Evolutionary conservation across 2,329 filamentous ascomycete species (phyloP), one percentile per base, ranked within the genome.

Genomic region (Fonsecaea monophora): DNA sequence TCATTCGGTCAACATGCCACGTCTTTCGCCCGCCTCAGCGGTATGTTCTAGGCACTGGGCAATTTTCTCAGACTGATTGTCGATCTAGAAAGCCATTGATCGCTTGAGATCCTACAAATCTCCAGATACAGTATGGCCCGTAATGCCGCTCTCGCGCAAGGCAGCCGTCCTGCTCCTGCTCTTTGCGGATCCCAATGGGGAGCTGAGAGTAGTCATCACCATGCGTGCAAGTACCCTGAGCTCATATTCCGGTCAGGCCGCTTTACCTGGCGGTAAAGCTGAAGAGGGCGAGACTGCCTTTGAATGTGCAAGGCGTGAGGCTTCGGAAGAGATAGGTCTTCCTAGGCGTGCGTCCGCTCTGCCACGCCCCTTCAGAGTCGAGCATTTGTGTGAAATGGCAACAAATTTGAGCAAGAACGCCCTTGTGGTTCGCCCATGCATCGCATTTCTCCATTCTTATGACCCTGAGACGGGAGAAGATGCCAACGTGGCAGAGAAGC

Each of bases 281-380:
- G 77, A 62, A 60, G 54, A 53, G 37, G 72, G 72, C 8, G 87
- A 90, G 76, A 84, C 82, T 1, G 80, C 83, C 79, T 92, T 92
- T 78, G 86, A 94, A 75, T 96, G 94, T 60, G 93, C 94, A 8
- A 88, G 94, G 25, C 88, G 94, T 70, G 94, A 98, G 82, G 94
- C 94, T 0, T 91, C 86, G 77, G 94, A 98, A 78, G 94, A 98
- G 78, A 97, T 98, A 71, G 94, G 94, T 1, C 87, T 98, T 2
- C 92, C 94, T 1, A 45, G 53, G 55, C 66, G 65, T n/a, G 75
- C 77, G 53, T 84, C 89, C 74, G 86, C 86, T 67, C 84, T 97
- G 35, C 92, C 92, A 1, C 81, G 83, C 12, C 92, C 92, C 0
- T 97, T 97, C 80, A 84, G 85, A 62, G 89, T 98, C 72, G 94